Evolutionary conservation across 1,284 basidiomycete species (phyloP).

Genomic region (Puccinia horiana): DNA sequence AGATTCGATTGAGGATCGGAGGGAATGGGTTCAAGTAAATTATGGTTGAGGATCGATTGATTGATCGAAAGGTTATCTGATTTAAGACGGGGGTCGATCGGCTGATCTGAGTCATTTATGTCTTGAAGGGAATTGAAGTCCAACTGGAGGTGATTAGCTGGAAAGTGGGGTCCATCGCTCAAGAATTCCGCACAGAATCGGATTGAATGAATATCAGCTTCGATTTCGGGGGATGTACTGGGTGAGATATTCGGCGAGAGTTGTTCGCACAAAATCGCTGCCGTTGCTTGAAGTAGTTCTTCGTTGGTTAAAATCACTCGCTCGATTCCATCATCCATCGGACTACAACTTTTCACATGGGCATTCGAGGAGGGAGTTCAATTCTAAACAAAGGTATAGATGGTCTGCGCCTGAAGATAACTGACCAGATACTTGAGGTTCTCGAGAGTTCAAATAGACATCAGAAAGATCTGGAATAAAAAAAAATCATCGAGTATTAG

Average conservation of each 20-base stretch:
- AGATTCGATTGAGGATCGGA: neutral
- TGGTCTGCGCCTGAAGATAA: neutral
- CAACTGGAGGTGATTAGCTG: neutral
- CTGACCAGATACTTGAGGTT: neutral
- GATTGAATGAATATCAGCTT: constrained; percentile 2
- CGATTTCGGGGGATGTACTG: constrained; percentile 4
- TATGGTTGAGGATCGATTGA: neutral
- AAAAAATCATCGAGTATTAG: neutral
- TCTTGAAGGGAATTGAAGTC: neutral
- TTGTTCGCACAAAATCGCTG: neutral
- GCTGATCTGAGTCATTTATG: too few relatives aligned
- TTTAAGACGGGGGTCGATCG: constrained; percentile 4
- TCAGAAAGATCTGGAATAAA: neutral
- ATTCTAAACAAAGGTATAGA: neutral
- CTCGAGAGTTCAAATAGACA: neutral
- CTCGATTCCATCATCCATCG: constrained; percentile 9
- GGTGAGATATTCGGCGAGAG: neutral
- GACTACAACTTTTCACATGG: neutral
- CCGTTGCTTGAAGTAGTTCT: constrained; percentile 7
- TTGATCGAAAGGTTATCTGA: neutral
- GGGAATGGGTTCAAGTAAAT: neutral
- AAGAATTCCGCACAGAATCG: neutral
- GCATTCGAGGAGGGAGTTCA: neutral
- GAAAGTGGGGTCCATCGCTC: neutral
- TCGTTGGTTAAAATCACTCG: constrained; percentile 1